Evolutionary conservation across 1,139 yeast species (phyloP), one percentile per base, ranked within the genome.

Genomic region (Magnusiomyces paraingens): DNA sequence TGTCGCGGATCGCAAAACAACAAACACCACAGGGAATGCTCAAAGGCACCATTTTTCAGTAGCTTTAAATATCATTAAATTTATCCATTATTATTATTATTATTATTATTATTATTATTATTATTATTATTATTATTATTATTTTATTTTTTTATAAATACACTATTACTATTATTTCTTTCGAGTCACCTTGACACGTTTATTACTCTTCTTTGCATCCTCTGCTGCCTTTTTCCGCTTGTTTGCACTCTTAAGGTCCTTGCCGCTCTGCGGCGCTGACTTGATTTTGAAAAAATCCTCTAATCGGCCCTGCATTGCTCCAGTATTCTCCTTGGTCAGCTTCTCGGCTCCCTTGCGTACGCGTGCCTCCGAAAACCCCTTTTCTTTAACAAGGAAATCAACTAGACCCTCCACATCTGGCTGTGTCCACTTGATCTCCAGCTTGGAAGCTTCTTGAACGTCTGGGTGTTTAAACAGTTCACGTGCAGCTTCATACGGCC

Each of bases 401-500:
- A 86, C 72, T 54, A 86, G 75, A 0, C 88, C 93, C 10, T 84
- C 89, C n/a, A 83, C 73, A 65, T 87, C 84, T 0, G 95, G 95
- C 56, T 81, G 86, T 1, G 53, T 57, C 79, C 99, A 94, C 47
- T 66, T 66, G 64, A 88, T 69, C 2, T 80, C 79, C 2, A 88
- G 74, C 0, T 82, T 85, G 1, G 72, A 70, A 0, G 86, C 83
- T 26, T 79, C 75, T 1, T 75, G 66, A 1, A 90, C 88, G 39
- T 93, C 98, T 0, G 99, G 98, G 20, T 82, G 72, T 64, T 83
- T 69, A 66, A 93, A 91, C 49, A 94, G 72, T 59, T 86, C 82
- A 62, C 98, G 79, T 2, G 96, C 99, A 63, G 86, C 95, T 56
- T 80, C 82, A 65, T 77, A 91, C 2, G 96, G 96, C 98, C 98